These are phyloP conservation scores for Elaeis oleifera DNA, from an alignment of 202 grass and related monocot genomes.

Conservation along the genomic window DNA sequence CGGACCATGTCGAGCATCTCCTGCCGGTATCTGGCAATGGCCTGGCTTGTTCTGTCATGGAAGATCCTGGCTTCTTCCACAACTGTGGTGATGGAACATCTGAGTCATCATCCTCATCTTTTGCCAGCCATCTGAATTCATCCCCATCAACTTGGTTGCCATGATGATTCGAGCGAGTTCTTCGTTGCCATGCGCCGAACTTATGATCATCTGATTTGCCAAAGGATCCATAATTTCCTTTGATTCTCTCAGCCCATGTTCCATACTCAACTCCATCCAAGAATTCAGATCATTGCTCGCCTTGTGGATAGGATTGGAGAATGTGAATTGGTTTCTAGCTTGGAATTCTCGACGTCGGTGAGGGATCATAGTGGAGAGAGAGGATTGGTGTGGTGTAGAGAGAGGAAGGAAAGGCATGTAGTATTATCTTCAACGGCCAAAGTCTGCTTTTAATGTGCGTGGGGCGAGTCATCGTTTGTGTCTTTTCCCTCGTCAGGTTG, in stretches of 20 bases:
- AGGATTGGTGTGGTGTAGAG: background rate
- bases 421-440: too few relatives aligned
- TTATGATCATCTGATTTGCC: background rate
- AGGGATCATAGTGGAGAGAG: conserved; percentile 25
- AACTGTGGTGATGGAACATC: conserved; percentile 36
- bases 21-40: conserved; percentile 15
- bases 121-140: conserved; percentile 34
- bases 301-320: background rate
- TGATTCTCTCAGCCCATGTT: conserved; percentile 29
- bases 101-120: conserved; percentile 25
- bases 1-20: conserved; percentile 16
- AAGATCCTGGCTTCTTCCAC: conserved; percentile 31
- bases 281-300: background rate
- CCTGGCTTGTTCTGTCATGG: background rate
- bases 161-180: background rate
- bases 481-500: conserved; percentile 16
- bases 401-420: background rate
- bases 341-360: conserved; percentile 30
- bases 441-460: too few relatives aligned
- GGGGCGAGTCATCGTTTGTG: background rate
- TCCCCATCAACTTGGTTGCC: conserved; percentile 15
- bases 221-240: background rate
- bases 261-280: conserved; percentile 32
- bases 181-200: conserved; percentile 27
- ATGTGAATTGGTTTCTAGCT: conserved; percentile 10